Base-by-base conservation (phyloP, 2,329 filamentous ascomycete genomes). In the Ceratocystis diversiconidia region DNA sequence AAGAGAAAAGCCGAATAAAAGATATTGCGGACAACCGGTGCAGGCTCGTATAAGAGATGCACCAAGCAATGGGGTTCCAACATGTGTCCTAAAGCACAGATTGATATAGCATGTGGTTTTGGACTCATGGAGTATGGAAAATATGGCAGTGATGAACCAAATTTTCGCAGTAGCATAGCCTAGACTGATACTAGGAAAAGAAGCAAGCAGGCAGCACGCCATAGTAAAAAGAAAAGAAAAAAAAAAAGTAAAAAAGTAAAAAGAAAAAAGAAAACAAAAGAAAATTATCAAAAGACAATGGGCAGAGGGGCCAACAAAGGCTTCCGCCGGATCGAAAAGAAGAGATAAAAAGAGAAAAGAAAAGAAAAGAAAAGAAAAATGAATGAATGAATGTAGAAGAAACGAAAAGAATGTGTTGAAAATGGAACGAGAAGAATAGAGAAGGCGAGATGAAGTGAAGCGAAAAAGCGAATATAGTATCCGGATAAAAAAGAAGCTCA, bases 271-370 rank as follows among this genome's bases (percentile, higher is more conserved):
- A 44, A 46, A 64, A 66, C 8, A 57, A 46, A 67, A 50, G 61
- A 63, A 61, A 28, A 65, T 62, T 64, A 63, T 65, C 62, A 65
- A 68, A 65, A 66, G 65, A 67, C 63, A 68, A 68, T 43, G 30
- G 57, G 63, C 19, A 67, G 65, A 65, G 61, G 46, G 60, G 41
- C 65, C 66, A 67, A 62, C 57, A 2, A 66, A 66, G 64, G 64
- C 59, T 61, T 65, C 64, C 64, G 19, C 64, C 64, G 25, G 43
- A 64, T 44, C 61, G 61, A 22, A 43, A 36, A 61, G 64, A 59
- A 57, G 41, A 63, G 61, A 4, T 17, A 10, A 61, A 59, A 48
- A 15, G 32, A 19, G 43, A 64, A 22, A 64, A 5, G 7, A 41
- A 25, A 0, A 25, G 32, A 10, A 25, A 10, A 7, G 25, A 44